Evolutionary conservation across 176 grass and related monocot genomes (phyloP).

Genomic region (Lolium perenne): DNA sequence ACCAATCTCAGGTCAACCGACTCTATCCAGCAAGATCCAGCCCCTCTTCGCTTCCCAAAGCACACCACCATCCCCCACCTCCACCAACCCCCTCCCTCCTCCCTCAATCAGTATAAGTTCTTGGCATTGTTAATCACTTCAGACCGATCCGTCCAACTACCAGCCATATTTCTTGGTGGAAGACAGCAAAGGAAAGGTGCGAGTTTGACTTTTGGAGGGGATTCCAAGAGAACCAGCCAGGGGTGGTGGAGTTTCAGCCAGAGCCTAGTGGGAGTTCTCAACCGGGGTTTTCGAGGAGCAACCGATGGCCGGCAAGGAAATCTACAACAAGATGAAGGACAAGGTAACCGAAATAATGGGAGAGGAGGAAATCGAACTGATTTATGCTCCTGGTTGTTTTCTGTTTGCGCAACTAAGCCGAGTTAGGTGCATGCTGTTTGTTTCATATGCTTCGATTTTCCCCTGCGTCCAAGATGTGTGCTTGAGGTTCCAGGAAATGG

Average conservation of each 20-base stretch:
- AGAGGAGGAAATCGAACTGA: constrained; percentile 2
- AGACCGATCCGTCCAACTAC: constrained; percentile 30
- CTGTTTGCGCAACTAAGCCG: constrained; percentile 4
- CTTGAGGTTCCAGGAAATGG: constrained; percentile 22
- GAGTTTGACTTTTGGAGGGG: constrained; percentile 20
- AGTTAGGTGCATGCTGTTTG: background rate
- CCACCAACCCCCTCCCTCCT: constrained; percentile 29
- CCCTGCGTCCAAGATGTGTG: background rate
- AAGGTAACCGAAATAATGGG: constrained; percentile 46
- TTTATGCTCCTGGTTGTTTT: background rate
- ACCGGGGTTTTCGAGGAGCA: constrained; percentile 4
- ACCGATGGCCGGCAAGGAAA: constrained; percentile 68
- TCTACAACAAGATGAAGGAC: constrained; percentile 67
- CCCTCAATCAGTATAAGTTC: constrained; percentile 46
- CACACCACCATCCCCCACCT: background rate
- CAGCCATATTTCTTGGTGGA: constrained; percentile 4
- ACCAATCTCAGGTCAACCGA: constrained; percentile 41
- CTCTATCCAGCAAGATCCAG: constrained; percentile 50
- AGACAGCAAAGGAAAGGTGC: constrained; percentile 19
- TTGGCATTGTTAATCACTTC: constrained; percentile 29
- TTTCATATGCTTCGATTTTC: constrained; percentile 14
- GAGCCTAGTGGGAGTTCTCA: background rate
- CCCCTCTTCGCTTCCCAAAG: background rate
- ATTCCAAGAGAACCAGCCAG: constrained; percentile 29
- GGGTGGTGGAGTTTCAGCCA: constrained; percentile 19